Evolutionary conservation across 495 filamentous ascomycete species (phyloP), one percentile per base, ranked within the genome.

Genomic region (Glutinoglossum americanum): DNA sequence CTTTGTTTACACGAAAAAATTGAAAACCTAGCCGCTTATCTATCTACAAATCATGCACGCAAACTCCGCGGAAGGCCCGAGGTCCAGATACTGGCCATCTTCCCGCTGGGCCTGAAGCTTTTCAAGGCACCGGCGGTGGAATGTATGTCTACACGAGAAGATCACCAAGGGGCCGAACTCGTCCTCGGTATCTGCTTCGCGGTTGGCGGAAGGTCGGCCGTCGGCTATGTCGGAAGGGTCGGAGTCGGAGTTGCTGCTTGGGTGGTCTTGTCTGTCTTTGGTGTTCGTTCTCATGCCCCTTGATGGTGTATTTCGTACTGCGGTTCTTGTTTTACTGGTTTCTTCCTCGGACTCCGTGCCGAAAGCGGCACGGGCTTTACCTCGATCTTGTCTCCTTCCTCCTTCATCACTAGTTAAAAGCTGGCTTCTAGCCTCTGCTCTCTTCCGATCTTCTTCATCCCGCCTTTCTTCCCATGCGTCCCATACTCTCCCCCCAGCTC

Each of bases 401-500:
- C 11, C 19, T 15, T 27, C 55, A 1, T 28, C n/a, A 26, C 30
- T 17, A 21, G 19, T 5, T 5, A 54, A 11, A 7, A 3, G 51
- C 5, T 15, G 51, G 10, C 51, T 45, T 21, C 41, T 19, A 11
- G 41, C 41, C n/a, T 54, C 51, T 28, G 28, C 17, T 58, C 60
- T 28, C 62, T 59, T 45, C 32, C 32, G 61, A 39, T 55, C 61
- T 41, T 62, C 64, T 0, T 58, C 62, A 10, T 71, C 69, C 63
- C 84, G 78, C 55, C 72, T 75, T 57, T 73, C 73, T 66, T 87
- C 80, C 88, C 87, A 96, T 8, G 80, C 82, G 37, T 84, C 77
- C 73, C 87, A 96, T 21, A 90, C 76, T 53, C 80, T 73, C 2
- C 81, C 79, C 0, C 85, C 82, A 19, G 85, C 84, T 1, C 88